These are phyloP conservation scores for Serendipita sp. DNA, from an alignment of 768 basidiomycete species.

Conservation along the genomic window DNA sequence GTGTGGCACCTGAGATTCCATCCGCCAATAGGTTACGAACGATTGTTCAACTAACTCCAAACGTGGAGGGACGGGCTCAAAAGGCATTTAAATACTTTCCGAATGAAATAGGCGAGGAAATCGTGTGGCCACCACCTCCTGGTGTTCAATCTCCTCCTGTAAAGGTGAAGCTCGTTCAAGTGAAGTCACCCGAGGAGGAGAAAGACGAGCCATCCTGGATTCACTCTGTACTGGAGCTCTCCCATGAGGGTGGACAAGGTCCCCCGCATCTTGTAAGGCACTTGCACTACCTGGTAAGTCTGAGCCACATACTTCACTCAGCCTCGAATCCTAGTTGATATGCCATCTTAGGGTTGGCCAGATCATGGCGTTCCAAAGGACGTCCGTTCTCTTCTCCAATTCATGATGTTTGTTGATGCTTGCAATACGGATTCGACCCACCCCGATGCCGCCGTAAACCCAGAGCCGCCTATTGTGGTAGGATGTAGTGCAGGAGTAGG, in stretches of 20 bases:
- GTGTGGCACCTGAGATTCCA: constrained; percentile 10
- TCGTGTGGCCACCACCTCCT: constrained; percentile 31
- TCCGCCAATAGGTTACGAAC: constrained; percentile 40
- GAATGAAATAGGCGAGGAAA: constrained; percentile 31
- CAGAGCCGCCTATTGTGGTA: constrained; percentile 63
- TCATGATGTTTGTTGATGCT: constrained; percentile 45
- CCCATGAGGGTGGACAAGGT: neutral
- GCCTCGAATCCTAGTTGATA: neutral
- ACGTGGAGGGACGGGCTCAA: constrained; percentile 46
- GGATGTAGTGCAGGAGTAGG: constrained; percentile 82
- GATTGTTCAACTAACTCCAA: constrained; percentile 65
- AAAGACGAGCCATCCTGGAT: neutral
- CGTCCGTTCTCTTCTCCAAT: constrained; percentile 39
- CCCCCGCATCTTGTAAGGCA: neutral
- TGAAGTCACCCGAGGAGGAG: neutral
- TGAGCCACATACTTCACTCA: neutral
- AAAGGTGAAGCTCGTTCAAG: constrained; percentile 35
- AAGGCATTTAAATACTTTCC: constrained; percentile 77
- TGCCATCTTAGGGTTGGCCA: constrained; percentile 43
- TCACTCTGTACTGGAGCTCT: neutral
- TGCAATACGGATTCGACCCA: constrained; percentile 34
- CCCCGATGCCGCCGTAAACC: constrained; percentile 20
- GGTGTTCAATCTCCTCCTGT: constrained; percentile 25
- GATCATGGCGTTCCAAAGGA: constrained; percentile 72
- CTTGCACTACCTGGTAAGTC: neutral